These are phyloP conservation scores for Phaffia rhodozyma DNA, from an alignment of 1,284 basidiomycete species.

Conservation along the genomic window DNA sequence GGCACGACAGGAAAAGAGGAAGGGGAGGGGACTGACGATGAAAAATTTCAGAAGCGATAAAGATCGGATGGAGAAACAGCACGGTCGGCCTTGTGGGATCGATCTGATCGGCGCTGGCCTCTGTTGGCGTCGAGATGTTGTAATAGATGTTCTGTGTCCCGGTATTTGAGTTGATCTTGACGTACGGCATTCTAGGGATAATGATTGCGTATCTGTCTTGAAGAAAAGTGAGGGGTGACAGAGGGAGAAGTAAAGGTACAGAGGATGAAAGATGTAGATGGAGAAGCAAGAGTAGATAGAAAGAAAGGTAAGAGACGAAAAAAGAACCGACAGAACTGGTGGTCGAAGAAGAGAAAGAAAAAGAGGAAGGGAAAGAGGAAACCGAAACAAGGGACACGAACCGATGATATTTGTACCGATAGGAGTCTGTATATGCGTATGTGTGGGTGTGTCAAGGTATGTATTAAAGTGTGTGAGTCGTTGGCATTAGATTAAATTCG, in stretches of 20 bases:
- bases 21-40: constrained; percentile 1
- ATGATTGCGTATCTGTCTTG: no score
- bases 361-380: neutral
- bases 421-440: neutral
- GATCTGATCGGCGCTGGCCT: neutral
- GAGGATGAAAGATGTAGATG: neutral
- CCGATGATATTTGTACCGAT: neutral
- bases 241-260: neutral
- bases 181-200: no score
- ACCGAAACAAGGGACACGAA: neutral
- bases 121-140: neutral
- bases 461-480: no score
- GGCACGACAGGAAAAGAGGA: neutral
- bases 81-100: constrained; percentile 1
- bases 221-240: neutral
- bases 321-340: neutral
- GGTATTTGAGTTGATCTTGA: no score
- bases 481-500: neutral
- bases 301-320: neutral
- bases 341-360: neutral
- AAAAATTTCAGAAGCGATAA: constrained; percentile 7
- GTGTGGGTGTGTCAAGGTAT: no score
- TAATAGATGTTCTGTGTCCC: neutral
- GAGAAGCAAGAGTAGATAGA: neutral
- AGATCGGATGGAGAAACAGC: constrained; percentile 8